Base-by-base conservation (phyloP, 2,329 filamentous ascomycete genomes). In the Fusarium incarnatum region DNA sequence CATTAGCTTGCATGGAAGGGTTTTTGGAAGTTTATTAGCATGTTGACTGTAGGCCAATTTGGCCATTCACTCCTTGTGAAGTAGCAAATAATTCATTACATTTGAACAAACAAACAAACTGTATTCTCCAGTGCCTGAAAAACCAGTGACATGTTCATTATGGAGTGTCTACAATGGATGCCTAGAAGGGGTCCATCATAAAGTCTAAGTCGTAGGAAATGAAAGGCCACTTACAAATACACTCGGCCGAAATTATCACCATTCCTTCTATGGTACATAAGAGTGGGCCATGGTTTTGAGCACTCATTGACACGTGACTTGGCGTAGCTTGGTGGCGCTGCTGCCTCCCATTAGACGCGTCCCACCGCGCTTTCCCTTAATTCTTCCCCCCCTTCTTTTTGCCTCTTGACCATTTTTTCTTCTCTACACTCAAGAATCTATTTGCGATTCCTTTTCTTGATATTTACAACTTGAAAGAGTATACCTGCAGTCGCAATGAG, bases 401-500 rank as follows among this genome's bases (percentile, higher is more conserved):
- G 22, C 56, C 63, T 59, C 56, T 66, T 57, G 62, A 56, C 52
- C 58, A 67, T 56, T 46, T 57, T 60, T 34, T 50, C 40, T 37
- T 45, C 34, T 28, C 45, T 41, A 44, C 44, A 53, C 20, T 23
- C 37, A 16, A 10, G 16, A 28, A 20, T 32, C 16, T 41, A 48
- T 25, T 13, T 47, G 54, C 45, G 20, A 56, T n/a, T 20, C 18
- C 16, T 22, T 12, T 42, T 27, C 20, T 40, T 13, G 34, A 25
- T 22, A 16, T 15, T 13, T 45, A 10, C 20, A 34, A 34, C 20
- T 15, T 16, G 9, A 27, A 8, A 28, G 34, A 56, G 28, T 22
- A 47, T 13, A 15, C n/a, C 23, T n/a, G 25, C 28, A 41, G 25
- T 44, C 45, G 77, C 53, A 52, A 86, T 87, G 85, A 81, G 82